Evolutionary conservation across 495 filamentous ascomycete genomes (phyloP).

Genomic region (Penicillium samsonianum): DNA sequence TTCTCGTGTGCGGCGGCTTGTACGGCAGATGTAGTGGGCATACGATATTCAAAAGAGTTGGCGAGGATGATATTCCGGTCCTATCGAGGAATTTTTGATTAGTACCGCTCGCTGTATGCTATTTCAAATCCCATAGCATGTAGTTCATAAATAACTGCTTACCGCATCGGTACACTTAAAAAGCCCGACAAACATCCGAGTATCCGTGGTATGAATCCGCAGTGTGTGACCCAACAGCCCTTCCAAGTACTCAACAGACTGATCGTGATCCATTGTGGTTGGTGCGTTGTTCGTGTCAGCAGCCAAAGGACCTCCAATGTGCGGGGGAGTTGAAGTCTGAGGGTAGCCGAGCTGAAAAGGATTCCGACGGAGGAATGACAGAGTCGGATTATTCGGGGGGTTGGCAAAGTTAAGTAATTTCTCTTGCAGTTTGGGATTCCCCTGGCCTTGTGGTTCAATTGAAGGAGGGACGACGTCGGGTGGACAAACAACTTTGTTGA

Average conservation of each 20-base stretch:
- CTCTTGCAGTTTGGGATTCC: not conserved
- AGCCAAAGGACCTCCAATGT: slow-evolving; percentile 28
- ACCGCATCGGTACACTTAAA: slow-evolving; percentile 97
- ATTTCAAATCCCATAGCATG: not conserved
- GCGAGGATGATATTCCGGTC: slow-evolving; percentile 84
- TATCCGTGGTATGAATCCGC: slow-evolving; percentile 79
- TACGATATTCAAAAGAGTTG: slow-evolving; percentile 84
- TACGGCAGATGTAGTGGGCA: slow-evolving; percentile 55
- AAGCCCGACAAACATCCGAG: slow-evolving; percentile 81
- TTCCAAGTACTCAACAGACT: slow-evolving; percentile 47
- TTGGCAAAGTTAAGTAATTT: not conserved
- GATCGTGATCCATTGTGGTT: slow-evolving; percentile 42
- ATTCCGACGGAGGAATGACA: not conserved
- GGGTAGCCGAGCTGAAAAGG: not conserved
- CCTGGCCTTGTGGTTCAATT: not conserved
- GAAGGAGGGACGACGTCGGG: slow-evolving; percentile 1
- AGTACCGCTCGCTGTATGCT: slow-evolving; percentile 5
- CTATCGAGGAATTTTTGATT: slow-evolving; percentile 37
- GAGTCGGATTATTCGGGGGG: not conserved
- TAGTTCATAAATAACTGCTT: slow-evolving; percentile 20
- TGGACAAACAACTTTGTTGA: not conserved
- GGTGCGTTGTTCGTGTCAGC: slow-evolving; percentile 9
- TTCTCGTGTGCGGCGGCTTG: slow-evolving; percentile 40
- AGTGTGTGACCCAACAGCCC: slow-evolving; percentile 56
- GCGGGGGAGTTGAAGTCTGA: not conserved